A percentile compares a stretch with the other conserved stretches of the same genome.
phyloP scores from a whole-genome alignment of 306 rosid genomes.

The Abrus precatorius region DNA sequence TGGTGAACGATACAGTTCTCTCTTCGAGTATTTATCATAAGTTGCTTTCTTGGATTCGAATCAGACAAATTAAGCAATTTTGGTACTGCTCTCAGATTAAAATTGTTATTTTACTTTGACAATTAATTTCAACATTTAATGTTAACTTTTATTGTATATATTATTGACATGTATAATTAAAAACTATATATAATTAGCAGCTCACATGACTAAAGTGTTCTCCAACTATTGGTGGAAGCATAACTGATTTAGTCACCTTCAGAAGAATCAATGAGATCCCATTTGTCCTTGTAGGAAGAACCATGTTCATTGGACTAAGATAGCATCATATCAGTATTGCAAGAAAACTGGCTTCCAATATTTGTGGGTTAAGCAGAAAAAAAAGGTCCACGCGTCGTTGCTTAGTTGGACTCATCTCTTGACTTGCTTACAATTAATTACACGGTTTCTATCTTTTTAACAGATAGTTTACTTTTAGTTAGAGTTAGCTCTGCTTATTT shows the following conservation, averaged over 20 bases:
- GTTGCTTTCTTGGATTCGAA: no score
- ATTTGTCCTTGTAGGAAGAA: constrained; percentile 34
- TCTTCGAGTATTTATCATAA: no score
- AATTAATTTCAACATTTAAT: no score
- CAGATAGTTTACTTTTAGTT: constrained; percentile 18
- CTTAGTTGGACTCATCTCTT: constrained; percentile 64
- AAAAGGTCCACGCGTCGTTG: constrained; percentile 83
- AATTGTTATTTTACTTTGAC: no score
- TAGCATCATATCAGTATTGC: constrained; percentile 34
- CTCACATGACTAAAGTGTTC: constrained; percentile 31
- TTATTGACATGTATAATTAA: not conserved
- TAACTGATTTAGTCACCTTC: constrained; percentile 42
- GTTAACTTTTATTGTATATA: no score
- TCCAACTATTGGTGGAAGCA: constrained; percentile 40
- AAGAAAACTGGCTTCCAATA: constrained; percentile 71
- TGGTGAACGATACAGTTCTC: no score
- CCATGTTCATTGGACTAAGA: constrained; percentile 39
- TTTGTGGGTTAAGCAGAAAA: constrained; percentile 33
- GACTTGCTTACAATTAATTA: constrained; percentile 50
- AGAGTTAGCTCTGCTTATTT: constrained; percentile 10
- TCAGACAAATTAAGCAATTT: no score
- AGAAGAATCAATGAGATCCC: constrained; percentile 41
- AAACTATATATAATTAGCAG: not conserved
- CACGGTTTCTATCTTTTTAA: constrained; percentile 36
- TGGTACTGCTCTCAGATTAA: no score